Evolutionary conservation across 2,329 filamentous ascomycete species (phyloP).

Genomic region (Arthrobotrys musiformis): DNA sequence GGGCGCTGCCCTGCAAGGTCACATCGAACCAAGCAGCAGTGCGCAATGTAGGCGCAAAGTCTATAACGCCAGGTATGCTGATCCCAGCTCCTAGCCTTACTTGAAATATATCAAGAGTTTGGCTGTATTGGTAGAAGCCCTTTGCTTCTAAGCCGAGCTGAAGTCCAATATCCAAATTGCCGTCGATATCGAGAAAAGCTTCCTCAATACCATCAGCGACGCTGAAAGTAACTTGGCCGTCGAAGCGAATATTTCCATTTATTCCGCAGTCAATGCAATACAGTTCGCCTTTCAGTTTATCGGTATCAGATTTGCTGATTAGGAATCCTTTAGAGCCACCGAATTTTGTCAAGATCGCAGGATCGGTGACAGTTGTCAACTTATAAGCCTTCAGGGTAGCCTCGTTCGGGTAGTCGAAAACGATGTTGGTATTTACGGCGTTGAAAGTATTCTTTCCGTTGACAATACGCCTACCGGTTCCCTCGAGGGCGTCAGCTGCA

Average conservation of each 20-base stretch:
- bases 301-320: constrained; percentile 7
- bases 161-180: constrained; percentile 19
- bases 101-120: constrained; percentile 18
- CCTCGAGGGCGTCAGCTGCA: constrained; percentile 11
- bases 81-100: constrained; percentile 13
- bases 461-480: background rate
- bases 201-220: constrained; percentile 16
- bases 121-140: constrained; percentile 3
- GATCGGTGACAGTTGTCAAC: background rate
- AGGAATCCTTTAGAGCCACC: constrained; percentile 13
- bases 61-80: constrained; percentile 11
- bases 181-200: constrained; percentile 17
- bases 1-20: background rate
- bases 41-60: constrained; percentile 15
- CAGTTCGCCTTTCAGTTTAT: constrained; percentile 8
- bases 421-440: constrained; percentile 15
- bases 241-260: constrained; percentile 17
- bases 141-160: constrained; percentile 16
- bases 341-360: background rate
- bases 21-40: constrained; percentile 25
- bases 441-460: constrained; percentile 21
- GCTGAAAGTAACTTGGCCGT: constrained; percentile 19
- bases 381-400: constrained; percentile 2
- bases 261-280: constrained; percentile 27
- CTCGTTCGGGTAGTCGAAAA: constrained; percentile 19